Evolutionary conservation across 2,329 filamentous ascomycete genomes (phyloP).

Genomic region (Apiospora aurea): DNA sequence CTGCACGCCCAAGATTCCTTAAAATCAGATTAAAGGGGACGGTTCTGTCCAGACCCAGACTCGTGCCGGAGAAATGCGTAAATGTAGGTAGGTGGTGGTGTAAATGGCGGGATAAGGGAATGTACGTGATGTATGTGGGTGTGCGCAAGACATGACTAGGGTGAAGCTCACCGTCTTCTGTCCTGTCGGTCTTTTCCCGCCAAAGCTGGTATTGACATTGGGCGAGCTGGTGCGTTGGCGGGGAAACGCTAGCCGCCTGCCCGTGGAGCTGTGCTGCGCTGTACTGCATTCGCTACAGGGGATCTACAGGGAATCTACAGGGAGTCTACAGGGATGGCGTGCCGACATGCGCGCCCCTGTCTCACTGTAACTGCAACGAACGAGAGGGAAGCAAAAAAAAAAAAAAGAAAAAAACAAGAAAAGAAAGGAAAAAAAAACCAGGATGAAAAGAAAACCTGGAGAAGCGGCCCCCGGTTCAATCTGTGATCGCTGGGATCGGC

Average conservation of each 20-base stretch:
- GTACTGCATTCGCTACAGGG: not conserved
- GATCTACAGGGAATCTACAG: not conserved
- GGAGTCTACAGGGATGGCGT: not conserved
- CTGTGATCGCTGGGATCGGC: not conserved
- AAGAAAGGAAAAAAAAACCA: too few relatives aligned
- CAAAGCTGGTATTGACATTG: not conserved
- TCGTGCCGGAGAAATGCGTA: not conserved
- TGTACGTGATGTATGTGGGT: slow-evolving; percentile 17
- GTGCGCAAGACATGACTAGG: slow-evolving; percentile 14
- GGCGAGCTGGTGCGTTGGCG: not conserved
- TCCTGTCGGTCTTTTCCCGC: not conserved
- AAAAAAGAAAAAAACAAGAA: too few relatives aligned
- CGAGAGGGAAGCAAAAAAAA: too few relatives aligned
- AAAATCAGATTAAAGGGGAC: slow-evolving; percentile 8
- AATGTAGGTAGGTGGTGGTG: not conserved
- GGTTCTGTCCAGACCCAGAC: not conserved
- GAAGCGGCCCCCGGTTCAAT: not conserved
- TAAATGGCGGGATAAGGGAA: not conserved
- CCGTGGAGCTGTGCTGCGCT: slow-evolving; percentile 3
- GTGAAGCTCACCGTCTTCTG: slow-evolving; percentile 14
- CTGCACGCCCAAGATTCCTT: slow-evolving; percentile 1
- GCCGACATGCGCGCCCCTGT: not conserved
- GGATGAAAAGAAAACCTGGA: not conserved
- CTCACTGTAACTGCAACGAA: not conserved
- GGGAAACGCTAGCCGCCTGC: slow-evolving; percentile 11